Evolutionary conservation across 2,329 filamentous ascomycete genomes (phyloP), one percentile per base, ranked within the genome.

Genomic region (Leptographium lundbergii): DNA sequence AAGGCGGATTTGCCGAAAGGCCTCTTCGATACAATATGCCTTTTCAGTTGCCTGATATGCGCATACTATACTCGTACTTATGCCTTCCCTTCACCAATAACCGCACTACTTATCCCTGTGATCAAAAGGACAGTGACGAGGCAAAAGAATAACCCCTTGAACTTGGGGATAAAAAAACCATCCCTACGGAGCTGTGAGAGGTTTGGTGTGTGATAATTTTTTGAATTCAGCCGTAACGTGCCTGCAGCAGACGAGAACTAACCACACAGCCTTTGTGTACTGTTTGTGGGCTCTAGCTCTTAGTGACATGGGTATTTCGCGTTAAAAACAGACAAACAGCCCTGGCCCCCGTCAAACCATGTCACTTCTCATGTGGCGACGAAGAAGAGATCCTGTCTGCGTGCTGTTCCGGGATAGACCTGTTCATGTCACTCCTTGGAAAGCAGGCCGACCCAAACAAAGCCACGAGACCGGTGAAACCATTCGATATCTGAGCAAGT

Each of bases 401-500:
- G 24, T 51, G 25, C 24, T 19, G 14, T 14, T 32, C 47, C 24
- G 22, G 25, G 22, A 14, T 24, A 55, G 53, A 19, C 34, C 13
- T 34, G n/a, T 7, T 39, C 13, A 11, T 11, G 10, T 51, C 17
- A 59, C 9, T 59, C 48, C 14, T 25, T 7, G 10, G 25, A 25
- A 17, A 60, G 54, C 34, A 54, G n/a, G 34, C 32, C 47, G 9
- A 58, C 54, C 60, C 60, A 61, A 14, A 56, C 57, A 29, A 61
- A 52, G 34, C 60, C 60, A 11, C 42, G 48, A 1, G 57, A 27
- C 11, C 55, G 54, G 52, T 59, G 60, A 36, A 57, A 57, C 60
- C 60, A 61, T 27, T 34, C 24, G 11, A 50, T 56, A 47, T 60
- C 61, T 3, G 61, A 62, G 54, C 61, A 62, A 2, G 61, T 60